phyloP scores from a whole-genome alignment of 2,329 filamentous ascomycete genomes.

The Xylogone sp. region DNA sequence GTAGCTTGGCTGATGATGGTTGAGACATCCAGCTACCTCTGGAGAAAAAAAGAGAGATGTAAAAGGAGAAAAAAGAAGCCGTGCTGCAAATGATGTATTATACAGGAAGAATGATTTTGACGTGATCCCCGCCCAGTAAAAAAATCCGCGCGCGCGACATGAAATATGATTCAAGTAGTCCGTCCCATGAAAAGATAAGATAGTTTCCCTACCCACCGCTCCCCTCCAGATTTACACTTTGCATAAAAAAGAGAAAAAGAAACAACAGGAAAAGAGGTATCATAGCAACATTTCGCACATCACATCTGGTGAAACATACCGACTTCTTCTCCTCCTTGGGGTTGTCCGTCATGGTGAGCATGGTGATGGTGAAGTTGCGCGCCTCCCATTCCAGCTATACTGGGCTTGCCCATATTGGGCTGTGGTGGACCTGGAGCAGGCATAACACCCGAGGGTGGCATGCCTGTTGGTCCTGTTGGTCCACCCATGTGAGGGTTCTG shows the following conservation, averaged over 20 bases:
- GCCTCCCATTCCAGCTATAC: slow-evolving; percentile 62
- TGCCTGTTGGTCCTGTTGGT: slow-evolving; percentile 60
- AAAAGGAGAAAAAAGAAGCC: not conserved
- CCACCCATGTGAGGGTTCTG: slow-evolving; percentile 61
- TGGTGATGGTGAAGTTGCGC: slow-evolving; percentile 69
- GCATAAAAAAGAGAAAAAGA: slow-evolving; percentile 9
- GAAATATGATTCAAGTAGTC: not conserved
- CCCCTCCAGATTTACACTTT: slow-evolving; percentile 8
- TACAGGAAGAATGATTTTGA: slow-evolving; percentile 24
- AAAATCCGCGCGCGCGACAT: not conserved
- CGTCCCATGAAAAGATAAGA: slow-evolving; percentile 6
- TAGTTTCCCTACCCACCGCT: slow-evolving; percentile 12
- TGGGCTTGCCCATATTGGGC: slow-evolving; percentile 60
- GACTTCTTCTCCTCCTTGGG: slow-evolving; percentile 73
- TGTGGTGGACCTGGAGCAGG: slow-evolving; percentile 43
- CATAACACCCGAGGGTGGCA: slow-evolving; percentile 62
- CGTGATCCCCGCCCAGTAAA: not conserved
- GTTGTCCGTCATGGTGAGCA: slow-evolving; percentile 66
- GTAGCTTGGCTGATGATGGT: not conserved
- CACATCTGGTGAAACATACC: slow-evolving; percentile 95
- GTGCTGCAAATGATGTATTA: slow-evolving; percentile 27
- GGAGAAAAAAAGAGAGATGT: not conserved
- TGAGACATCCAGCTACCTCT: not conserved
- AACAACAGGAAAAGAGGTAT: slow-evolving; percentile 24
- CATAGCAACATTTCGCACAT: slow-evolving; percentile 38